Conservation (phyloP, 2,329 filamentous ascomycete species). For the Fusarium pseudoanthophilum region DNA sequence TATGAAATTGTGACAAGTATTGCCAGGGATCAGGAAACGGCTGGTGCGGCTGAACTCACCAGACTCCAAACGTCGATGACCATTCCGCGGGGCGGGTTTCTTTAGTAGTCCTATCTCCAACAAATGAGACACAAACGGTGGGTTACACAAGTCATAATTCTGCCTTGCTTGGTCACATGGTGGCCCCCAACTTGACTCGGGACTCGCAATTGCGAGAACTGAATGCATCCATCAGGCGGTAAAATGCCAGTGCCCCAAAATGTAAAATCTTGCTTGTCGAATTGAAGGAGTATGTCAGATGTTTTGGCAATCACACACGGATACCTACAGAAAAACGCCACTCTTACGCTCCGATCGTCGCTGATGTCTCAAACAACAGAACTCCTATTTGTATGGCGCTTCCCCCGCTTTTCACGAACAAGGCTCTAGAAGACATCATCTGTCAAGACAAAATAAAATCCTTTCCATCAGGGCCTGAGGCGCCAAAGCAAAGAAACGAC, state of each 20-base stretch:
- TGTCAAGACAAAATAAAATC: too few species aligned
- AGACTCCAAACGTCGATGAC: background rate
- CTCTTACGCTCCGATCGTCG: background rate
- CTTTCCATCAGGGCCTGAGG: too few species aligned
- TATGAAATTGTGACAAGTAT: rapidly evolving
- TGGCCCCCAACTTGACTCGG: background rate
- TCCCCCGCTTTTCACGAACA: background rate
- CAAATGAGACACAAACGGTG: background rate
- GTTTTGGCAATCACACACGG: background rate
- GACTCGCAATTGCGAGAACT: too few species aligned
- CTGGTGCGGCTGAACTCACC: background rate
- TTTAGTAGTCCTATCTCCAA: background rate
- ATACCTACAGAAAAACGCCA: background rate
- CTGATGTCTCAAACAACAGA: background rate
- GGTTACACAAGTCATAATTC: background rate
- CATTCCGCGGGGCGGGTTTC: background rate
- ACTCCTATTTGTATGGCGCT: background rate
- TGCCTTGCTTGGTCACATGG: background rate
- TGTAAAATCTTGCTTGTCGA: too few species aligned
- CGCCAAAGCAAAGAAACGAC: background rate
- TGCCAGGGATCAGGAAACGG: rapidly evolving
- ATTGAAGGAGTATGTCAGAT: background rate
- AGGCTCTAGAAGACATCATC: too few species aligned
- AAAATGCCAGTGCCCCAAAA: background rate
- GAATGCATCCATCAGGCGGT: background rate